Evolutionary conservation across 345 rosid species (phyloP), one percentile per base, ranked within the genome.

Genomic region (Erucastrum elatum): DNA sequence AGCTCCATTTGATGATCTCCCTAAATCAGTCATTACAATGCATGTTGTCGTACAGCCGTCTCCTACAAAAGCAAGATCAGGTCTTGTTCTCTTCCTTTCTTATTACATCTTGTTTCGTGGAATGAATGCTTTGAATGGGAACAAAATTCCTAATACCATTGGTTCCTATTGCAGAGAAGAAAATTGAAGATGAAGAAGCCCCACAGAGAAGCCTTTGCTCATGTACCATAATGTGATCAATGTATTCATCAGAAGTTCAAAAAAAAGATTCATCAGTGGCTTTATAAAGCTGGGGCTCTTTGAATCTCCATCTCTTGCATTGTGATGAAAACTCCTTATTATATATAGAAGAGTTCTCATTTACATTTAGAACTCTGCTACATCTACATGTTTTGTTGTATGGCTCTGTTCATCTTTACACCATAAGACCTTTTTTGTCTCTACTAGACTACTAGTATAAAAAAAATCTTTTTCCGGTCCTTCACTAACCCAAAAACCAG

Each of bases 21-120:
- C 89, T 1, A 85, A 82, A 49, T 90, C 86, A 15, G 87, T 86
- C 68, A 91, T 92, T 51, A 92, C 92, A 73, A 94, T 94, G 98
- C 98, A 94, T 71, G 97, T 94, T 67, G 97, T 92, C 5, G 97
- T 91, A 83, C 97, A 92, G 82, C 94, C 88, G 61, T 81, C 97
- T 77, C 63, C 87, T 58, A 79, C 88, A 1, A 92, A 91, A 83
- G 81, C 90, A 31, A 94, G 90, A 85, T 71, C 97, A 84, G 97
- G 72, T 62, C 37, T 74, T 62, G 51, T 65, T 70, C 66, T 55
- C 31, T 10, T 25, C 7, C 2, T 8, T 15, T 13, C 15, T 66
- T n/a, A 49, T 49, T 65, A 33, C 21, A 26, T 74, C 70, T 17
- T 55, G 60, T 55, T 39, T n/a, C 53, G 61, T 56, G 30, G 29